A percentile compares a stretch with the other conserved stretches of the same genome.
Evolutionary conservation across 768 basidiomycete species (phyloP).

Genomic region (Xanthoconium stramineum): DNA sequence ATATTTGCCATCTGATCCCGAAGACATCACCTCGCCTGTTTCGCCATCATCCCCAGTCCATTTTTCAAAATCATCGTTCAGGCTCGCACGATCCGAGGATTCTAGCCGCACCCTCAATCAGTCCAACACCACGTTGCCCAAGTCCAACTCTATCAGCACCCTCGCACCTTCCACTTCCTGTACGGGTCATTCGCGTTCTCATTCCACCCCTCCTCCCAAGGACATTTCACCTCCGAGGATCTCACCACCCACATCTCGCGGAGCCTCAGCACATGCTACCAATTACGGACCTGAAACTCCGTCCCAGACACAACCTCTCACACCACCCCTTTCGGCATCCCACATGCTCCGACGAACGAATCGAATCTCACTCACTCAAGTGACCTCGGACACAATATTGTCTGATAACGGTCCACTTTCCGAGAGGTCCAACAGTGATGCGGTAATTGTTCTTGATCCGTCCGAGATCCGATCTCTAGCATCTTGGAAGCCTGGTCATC

Average conservation of each 20-base stretch:
- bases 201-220: constrained; percentile 12
- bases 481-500: constrained; percentile 14
- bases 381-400: constrained; percentile 1
- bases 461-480: constrained; percentile 19
- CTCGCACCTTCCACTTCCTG: constrained; percentile 26
- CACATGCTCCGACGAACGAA: constrained; percentile 26
- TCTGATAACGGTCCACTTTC: constrained; percentile 1
- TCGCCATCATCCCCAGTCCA: constrained; percentile 11
- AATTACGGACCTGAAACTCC: constrained; percentile 6
- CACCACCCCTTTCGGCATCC: constrained; percentile 1
- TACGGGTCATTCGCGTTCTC: constrained; percentile 23
- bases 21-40: constrained; percentile 14
- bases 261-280: constrained; percentile 7
- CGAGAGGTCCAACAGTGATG: constrained; percentile 4
- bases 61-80: constrained; percentile 12
- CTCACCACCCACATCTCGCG: constrained; percentile 19
- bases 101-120: constrained; percentile 18
- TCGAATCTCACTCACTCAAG: constrained; percentile 10
- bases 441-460: constrained; percentile 7
- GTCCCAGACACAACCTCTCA: constrained; percentile 15
- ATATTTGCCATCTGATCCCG: constrained; percentile 21
- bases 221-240: constrained; percentile 10
- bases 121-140: constrained; percentile 24
- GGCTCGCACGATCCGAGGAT: constrained; percentile 16
- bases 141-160: constrained; percentile 26